A percentile compares a stretch with the other conserved stretches of the same genome.
phyloP scores from a whole-genome alignment of 768 basidiomycete genomes.

The Auriscalpium orientale region DNA sequence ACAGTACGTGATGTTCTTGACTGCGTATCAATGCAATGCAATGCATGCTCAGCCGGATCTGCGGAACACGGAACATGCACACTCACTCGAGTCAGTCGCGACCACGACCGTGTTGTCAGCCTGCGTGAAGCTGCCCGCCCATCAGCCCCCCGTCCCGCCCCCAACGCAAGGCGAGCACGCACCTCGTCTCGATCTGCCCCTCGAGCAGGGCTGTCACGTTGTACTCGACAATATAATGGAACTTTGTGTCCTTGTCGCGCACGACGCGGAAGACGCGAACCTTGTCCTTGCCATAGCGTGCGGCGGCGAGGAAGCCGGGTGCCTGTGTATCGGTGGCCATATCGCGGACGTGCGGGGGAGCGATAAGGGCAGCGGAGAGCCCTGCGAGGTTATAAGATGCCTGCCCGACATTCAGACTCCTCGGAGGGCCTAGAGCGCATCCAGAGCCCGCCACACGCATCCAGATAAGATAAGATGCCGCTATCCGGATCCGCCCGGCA shows the following conservation, averaged over 20 bases:
- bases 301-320: conserved; percentile 30
- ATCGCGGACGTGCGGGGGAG: background rate
- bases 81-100: conserved; percentile 71
- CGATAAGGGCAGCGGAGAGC: background rate
- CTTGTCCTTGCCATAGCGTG: conserved; percentile 84
- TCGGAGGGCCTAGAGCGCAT: background rate
- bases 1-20: conserved; percentile 35
- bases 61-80: background rate
- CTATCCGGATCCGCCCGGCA: background rate
- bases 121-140: conserved; percentile 59
- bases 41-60: no score
- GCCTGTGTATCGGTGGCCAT: background rate
- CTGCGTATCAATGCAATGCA: conserved; percentile 16
- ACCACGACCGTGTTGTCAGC: conserved; percentile 87
- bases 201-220: conserved; percentile 75
- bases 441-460: background rate
- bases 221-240: conserved; percentile 80
- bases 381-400: background rate
- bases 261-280: conserved; percentile 84
- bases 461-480: background rate
- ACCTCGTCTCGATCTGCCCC: conserved; percentile 77
- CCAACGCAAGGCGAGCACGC: conserved; percentile 5
- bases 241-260: conserved; percentile 39
- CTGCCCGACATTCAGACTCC: no score
- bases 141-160: background rate